Evolutionary conservation across 1,284 basidiomycete genomes (phyloP), one percentile per base, ranked within the genome.

Genomic region (Albatrellus sp.): DNA sequence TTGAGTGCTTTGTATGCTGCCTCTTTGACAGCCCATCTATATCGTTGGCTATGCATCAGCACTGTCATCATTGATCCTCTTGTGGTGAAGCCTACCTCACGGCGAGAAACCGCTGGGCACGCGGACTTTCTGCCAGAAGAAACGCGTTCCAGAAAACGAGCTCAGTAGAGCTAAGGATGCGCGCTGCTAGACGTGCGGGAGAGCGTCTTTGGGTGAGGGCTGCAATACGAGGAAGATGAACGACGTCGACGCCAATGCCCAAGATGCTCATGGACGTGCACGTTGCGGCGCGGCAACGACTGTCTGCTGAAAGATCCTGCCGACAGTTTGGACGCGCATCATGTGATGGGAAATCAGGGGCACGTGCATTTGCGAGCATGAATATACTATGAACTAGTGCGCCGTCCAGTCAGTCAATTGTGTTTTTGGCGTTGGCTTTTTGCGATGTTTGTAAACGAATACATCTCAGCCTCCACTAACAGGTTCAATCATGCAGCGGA

Each of bases 1-100:
- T 79, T 89, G 45, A 91, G 56, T 0, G 91, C 88, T 60, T 96
- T 94, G 67, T 91, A 93, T 0, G 84, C 79, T 0, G 91, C 88
- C 64, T 94, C 91, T 57, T 96, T 96, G 31, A 85, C 69, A 38
- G 80, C 73, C 86, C 86, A 91, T 30, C 87, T 90, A 46, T 16
- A 24, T 7, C 24, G 24, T 24, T 3, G 24, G 24, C 7, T 24
- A 7, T 7, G 7, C 24, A 7, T 24, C 7, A 24, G 24, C 24
- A 24, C 24, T 24, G 24, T 24, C 24, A 24, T 24, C 7, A 7
- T 24, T 24, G 24, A 24, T 24, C 24, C 24, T 24, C 4, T 24
- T 24, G 7, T 24, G 7, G 4, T 24, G 24, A 7, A 7, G 24
- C 70, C 29, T 58, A 85, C 84, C 84, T 69, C 33, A 85, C 83